Percentiles rank a stretch among this genome's conserved stretches.
Evolutionary conservation across 306 rosid species (phyloP).

Genomic region (Cucumis cinereus): DNA sequence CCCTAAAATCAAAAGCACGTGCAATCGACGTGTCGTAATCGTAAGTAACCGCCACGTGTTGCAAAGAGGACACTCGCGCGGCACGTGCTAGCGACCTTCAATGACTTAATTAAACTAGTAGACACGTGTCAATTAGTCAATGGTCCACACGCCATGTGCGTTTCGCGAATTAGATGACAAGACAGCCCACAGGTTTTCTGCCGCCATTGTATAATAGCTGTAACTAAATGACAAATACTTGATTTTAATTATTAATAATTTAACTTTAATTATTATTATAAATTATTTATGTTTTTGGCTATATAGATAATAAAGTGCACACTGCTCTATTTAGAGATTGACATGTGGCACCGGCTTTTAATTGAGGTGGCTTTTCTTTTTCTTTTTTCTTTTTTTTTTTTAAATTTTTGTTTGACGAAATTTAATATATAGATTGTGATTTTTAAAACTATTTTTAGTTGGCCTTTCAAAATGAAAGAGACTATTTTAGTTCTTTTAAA

Average conservation of each 20-base stretch:
- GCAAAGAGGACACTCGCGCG: not conserved
- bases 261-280: not conserved
- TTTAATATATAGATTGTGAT: not conserved
- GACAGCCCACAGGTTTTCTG: slow-evolving; percentile 1
- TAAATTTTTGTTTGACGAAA: not conserved
- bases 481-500: too few relatives aligned
- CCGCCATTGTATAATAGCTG: not conserved
- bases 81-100: not conserved
- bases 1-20: not conserved
- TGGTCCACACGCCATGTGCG: not conserved
- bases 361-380: not conserved
- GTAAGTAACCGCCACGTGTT: not conserved
- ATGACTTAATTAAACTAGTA: not conserved
- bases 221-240: not conserved
- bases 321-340: not conserved
- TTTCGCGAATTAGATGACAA: not conserved
- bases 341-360: slow-evolving; percentile 6
- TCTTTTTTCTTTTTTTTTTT: not conserved
- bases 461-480: too few relatives aligned
- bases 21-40: not conserved
- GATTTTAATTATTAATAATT: not conserved
- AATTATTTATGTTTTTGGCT: not conserved
- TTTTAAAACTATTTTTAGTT: too few relatives aligned
- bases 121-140: not conserved
- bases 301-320: not conserved